phyloP scores from a whole-genome alignment of 176 grass and related monocot genomes.

The Carex parvula region DNA sequence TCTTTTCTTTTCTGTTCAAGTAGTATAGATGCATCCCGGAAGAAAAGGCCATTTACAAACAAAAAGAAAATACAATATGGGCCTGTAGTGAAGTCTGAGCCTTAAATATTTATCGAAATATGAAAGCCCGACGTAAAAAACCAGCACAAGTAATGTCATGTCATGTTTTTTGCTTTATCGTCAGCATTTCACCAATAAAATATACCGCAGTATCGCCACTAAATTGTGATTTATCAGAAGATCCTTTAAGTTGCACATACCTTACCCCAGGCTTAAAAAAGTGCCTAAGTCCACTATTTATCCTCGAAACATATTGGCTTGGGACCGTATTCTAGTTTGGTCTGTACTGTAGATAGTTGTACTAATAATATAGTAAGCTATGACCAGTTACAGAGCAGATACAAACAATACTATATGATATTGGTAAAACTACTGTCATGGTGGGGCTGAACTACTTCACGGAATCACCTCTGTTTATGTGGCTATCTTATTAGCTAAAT shows the following conservation, averaged over 20 bases:
- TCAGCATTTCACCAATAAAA: neutral
- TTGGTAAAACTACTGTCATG: neutral
- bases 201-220: neutral
- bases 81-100: neutral
- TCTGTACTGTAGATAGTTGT: neutral
- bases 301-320: neutral
- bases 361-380: neutral
- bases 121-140: neutral
- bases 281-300: neutral
- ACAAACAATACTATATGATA: neutral
- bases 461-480: neutral
- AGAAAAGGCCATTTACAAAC: neutral
- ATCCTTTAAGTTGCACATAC: neutral
- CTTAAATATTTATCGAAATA: neutral
- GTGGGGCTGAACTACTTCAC: neutral
- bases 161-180: neutral
- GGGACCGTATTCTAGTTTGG: neutral
- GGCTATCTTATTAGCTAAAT: neutral
- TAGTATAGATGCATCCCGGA: neutral
- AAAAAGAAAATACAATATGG: neutral
- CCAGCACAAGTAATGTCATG: neutral
- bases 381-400: neutral
- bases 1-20: neutral
- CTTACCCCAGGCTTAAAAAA: neutral
- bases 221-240: neutral